Percentiles rank a stretch among this genome's conserved stretches.
Conservation (phyloP, 192 early-diverging fungal genomes). For the Gigaspora rosea region DNA sequence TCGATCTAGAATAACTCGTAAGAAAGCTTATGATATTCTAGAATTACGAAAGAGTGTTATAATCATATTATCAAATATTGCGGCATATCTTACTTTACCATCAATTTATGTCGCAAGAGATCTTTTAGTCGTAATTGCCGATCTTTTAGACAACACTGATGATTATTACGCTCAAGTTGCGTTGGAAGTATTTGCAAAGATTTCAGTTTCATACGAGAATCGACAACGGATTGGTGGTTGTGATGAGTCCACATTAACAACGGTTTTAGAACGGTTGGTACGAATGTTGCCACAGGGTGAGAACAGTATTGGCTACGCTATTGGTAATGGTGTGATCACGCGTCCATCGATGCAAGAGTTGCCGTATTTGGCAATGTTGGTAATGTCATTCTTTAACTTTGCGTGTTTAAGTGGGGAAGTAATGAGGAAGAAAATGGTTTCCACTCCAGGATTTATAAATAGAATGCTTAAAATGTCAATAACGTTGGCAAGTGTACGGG, state of each 20-base stretch:
- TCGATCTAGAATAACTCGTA: neutral
- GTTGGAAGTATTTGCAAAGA: conserved; percentile 62
- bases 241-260: conserved; percentile 38
- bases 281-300: conserved; percentile 37
- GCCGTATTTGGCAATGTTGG: conserved; percentile 52
- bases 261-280: conserved; percentile 41
- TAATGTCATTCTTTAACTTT: conserved; percentile 58
- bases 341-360: conserved; percentile 40
- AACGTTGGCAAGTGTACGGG: neutral
- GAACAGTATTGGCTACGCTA: conserved; percentile 21
- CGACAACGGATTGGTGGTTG: conserved; percentile 42
- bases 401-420: conserved; percentile 32
- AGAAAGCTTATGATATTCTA: conserved; percentile 45
- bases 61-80: conserved; percentile 66
- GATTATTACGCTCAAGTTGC: conserved; percentile 63
- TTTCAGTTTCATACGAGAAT: conserved; percentile 61
- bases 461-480: conserved; percentile 25
- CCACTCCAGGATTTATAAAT: conserved; percentile 19
- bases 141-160: conserved; percentile 54
- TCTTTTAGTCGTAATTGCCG: conserved; percentile 48
- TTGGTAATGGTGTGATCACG: neutral
- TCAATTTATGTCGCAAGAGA: conserved; percentile 40
- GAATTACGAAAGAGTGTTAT: conserved; percentile 68
- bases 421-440: conserved; percentile 8
- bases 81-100: conserved; percentile 47